These are phyloP conservation scores for Gonium pectorale DNA, from an alignment of 139 green algal genomes.

Conservation along the genomic window DNA sequence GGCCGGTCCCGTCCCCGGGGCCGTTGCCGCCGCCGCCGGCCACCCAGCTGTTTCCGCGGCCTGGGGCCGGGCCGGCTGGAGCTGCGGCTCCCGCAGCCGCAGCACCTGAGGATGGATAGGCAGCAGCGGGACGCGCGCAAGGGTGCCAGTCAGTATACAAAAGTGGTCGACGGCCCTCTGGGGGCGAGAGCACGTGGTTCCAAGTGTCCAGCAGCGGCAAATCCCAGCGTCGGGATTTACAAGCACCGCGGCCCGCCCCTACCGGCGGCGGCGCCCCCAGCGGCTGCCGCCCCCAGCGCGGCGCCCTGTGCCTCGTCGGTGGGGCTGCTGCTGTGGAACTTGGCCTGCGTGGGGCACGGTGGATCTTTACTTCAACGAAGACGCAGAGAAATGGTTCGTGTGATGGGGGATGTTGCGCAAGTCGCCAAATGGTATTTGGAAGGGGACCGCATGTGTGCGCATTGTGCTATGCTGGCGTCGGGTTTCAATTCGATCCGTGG, in stretches of 20 bases:
- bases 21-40: not conserved
- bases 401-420: no score
- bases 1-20: not conserved
- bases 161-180: no score
- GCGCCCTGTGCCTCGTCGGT: not conserved
- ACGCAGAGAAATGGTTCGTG: no score
- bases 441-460: no score
- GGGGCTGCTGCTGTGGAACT: conserved; percentile 33
- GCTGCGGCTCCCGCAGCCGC: not conserved
- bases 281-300: not conserved
- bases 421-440: no score
- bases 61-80: not conserved
- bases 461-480: no score
- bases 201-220: no score
- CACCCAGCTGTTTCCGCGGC: conserved; percentile 10
- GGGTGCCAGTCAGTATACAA: no score
- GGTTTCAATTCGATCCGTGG: no score
- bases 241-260: not conserved
- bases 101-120: not conserved
- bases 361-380: no score
- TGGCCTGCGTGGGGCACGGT: conserved; percentile 13
- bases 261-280: not conserved
- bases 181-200: no score
- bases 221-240: no score
- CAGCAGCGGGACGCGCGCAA: not conserved